Evolutionary conservation across 371 early-diverging fungal species (phyloP), one percentile per base, ranked within the genome.

Genomic region (Mucor plumbeus): DNA sequence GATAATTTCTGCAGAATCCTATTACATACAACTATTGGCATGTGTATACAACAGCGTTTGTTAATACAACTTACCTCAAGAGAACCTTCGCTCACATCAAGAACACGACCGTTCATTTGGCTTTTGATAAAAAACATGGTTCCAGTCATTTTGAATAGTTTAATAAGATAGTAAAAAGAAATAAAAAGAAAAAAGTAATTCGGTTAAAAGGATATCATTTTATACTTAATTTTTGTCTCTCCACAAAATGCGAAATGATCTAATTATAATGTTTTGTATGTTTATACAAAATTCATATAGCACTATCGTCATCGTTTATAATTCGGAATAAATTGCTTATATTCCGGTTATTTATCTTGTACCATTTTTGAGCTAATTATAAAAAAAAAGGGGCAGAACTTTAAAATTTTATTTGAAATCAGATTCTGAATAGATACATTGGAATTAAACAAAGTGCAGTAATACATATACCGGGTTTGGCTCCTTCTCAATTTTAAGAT

Each of bases 81-180:
- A 35, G 73, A 68, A 39, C 67, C 69, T n/a, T 58, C 76, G 26
- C 68, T 66, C 31, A 76, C 74, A 41, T 76, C 76, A n/a, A 76
- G 59, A 14, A 76, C 76, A 40, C 71, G 73, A 14, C 74, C 74
- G 58, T 76, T 73, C 38, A 73, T 61, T 54, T 73, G 64, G 40
- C 74, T 73, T 43, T 69, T 68, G 71, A 73, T 76, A 19, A 54
- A 63, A 41, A 9, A 63, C 39, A 59, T 53, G 53, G 53, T 53
- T 26, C 53, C 53, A 53, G 53, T 53, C 53, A 53, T 53, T 31
- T 53, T 53, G 53, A 53, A 48, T 8, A 50, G 31, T 13, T 53
- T 9, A 38, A 38, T 53, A 13, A 31, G 53, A 13, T 53, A 13
- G 1, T 53, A 53, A 53, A 26, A 10, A n/a, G 17, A 19, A 4